Conservation (phyloP, 306 rosid species). For the Carpinus fangiana region DNA sequence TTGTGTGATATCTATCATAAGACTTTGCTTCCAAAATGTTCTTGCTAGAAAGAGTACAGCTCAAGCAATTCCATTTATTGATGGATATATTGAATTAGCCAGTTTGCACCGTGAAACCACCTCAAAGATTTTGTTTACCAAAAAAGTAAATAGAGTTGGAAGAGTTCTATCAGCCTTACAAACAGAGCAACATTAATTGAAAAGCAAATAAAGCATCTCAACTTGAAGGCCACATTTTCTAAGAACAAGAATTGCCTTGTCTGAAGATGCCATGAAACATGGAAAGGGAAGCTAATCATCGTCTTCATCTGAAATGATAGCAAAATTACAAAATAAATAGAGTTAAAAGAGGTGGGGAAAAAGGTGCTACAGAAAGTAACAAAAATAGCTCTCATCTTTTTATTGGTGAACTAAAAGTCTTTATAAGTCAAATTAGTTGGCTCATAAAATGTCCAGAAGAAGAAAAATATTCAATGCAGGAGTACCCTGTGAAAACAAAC, state of each 20-base stretch:
- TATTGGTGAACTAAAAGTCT: background rate
- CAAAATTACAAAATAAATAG: constrained; percentile 1
- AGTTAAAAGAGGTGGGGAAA: background rate
- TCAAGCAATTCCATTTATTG: constrained; percentile 23
- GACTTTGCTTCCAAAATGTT: background rate
- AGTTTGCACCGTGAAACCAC: constrained; percentile 23
- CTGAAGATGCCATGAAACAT: constrained; percentile 29
- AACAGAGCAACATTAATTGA: constrained; percentile 25
- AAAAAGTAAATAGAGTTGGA: constrained; percentile 27
- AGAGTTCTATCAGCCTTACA: constrained; percentile 34
- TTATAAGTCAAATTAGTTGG: background rate
- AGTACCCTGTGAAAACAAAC: background rate
- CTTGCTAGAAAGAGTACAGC: constrained; percentile 11
- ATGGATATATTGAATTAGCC: constrained; percentile 25
- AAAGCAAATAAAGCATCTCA: constrained; percentile 2
- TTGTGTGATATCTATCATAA: background rate
- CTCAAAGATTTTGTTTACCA: constrained; percentile 29
- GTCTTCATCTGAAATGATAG: constrained; percentile 55
- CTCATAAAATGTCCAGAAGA: background rate
- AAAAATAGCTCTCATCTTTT: background rate
- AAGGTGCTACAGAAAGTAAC: background rate
- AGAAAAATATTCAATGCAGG: background rate
- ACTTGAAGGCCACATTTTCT: constrained; percentile 16
- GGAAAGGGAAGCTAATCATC: constrained; percentile 43
- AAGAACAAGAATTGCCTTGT: constrained; percentile 7